Base-by-base conservation (phyloP, 2,329 filamentous ascomycete species). In the Penicillium sp. region DNA sequence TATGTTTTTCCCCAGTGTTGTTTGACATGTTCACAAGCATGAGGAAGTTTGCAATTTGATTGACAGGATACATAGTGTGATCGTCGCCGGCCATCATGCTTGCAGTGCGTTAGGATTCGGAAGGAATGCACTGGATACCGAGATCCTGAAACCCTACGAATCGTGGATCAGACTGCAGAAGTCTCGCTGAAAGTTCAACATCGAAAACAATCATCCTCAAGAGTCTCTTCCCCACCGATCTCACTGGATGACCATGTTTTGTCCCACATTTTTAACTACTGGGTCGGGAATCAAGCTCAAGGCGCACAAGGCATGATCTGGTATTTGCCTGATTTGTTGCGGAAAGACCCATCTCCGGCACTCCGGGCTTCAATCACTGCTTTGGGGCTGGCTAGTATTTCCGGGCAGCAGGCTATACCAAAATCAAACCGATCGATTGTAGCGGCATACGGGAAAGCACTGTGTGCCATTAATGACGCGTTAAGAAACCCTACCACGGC, bases 151-250 rank as follows among this genome's bases (percentile, higher is more conserved):
- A 40, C 47, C n/a, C 39, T 63, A 13, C 54, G 62, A 18, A 49
- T 67, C 27, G 55, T 52, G 42, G 63, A 66, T 46, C 64, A 67
- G 40, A 67, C 49, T 13, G 46, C 59, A 3, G 62, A 63, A 21
- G 52, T 66, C 31, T 51, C 32, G 6, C 42, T 24, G 10, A 64
- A 65, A 22, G 59, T 42, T 22, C 48, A 42, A 34, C 47, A 52
- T 1, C 13, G 24, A 27, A 27, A 27, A 27, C 24, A 46, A 42
- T 3, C 18, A 24, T 32, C 48, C 5, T n/a, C 44, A 32, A n/a
- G 24, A 0, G 11, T 21, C 0, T 21, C 22, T 3, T 34, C 51
- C 7, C 31, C 40, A 22, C 48, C 52, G 5, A 18, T 36, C 13
- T 54, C 53, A 7, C 21, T 54, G 6, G 42, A 58, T 16, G 57